Conservation (phyloP, 164 flowering plant genomes). For the Sedum album region DNA sequence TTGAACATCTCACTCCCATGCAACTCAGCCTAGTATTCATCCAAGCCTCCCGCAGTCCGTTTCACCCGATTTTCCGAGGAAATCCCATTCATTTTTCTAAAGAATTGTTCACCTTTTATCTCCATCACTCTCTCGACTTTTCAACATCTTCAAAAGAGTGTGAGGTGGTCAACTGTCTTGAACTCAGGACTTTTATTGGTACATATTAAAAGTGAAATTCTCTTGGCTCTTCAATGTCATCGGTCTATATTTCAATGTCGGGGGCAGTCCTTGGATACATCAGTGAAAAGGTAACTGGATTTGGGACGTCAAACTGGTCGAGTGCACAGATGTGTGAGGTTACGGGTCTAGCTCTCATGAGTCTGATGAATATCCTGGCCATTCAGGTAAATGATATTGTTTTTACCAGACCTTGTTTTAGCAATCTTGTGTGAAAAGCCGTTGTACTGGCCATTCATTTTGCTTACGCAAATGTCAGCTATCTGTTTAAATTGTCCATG, state of each 20-base stretch:
- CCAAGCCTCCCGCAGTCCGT: too few relatives aligned
- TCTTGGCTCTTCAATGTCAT: too few relatives aligned
- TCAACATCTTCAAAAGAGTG: too few relatives aligned
- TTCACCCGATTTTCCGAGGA: too few relatives aligned
- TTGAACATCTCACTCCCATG: neutral
- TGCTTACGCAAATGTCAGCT: slow-evolving; percentile 26
- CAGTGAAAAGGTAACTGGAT: neutral
- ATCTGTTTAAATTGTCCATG: slow-evolving; percentile 16
- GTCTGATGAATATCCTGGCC: slow-evolving; percentile 13
- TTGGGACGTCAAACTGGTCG: neutral
- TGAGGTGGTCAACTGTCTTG: too few relatives aligned
- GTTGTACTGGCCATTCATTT: slow-evolving; percentile 15
- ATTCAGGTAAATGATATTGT: slow-evolving; percentile 20
- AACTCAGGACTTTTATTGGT: too few relatives aligned
- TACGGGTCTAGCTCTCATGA: neutral
- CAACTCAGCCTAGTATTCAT: neutral
- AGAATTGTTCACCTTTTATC: too few relatives aligned
- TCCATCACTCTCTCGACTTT: too few relatives aligned
- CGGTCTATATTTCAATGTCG: too few relatives aligned
- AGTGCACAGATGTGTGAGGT: neutral
- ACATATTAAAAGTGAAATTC: too few relatives aligned
- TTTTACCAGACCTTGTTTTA: slow-evolving; percentile 17
- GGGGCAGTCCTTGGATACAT: neutral
- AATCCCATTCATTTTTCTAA: too few relatives aligned
- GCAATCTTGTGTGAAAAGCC: slow-evolving; percentile 25